Evolutionary conservation across 306 rosid genomes (phyloP).

Genomic region (Vachellia pachyceras): DNA sequence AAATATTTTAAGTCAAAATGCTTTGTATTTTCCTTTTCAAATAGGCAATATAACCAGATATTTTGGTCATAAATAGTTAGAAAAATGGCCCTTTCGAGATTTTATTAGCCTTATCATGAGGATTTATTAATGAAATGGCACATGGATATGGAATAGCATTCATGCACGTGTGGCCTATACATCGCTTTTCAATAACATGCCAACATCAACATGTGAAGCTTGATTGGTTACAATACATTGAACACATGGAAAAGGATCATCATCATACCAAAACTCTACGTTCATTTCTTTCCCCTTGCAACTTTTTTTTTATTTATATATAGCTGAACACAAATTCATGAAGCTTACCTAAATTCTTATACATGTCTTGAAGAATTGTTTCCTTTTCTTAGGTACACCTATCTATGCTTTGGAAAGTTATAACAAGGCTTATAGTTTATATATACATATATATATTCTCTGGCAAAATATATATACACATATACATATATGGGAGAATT

Average conservation of each 20-base stretch:
- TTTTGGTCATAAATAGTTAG: conserved; percentile 47
- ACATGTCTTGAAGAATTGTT: background rate
- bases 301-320: too few relatives aligned
- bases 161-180: conserved; percentile 56
- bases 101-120: conserved; percentile 31
- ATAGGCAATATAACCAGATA: conserved; percentile 48
- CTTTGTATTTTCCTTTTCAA: conserved; percentile 52
- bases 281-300: background rate
- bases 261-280: conserved; percentile 3
- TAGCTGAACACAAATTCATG: background rate
- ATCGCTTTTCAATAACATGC: conserved; percentile 40
- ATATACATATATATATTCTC: too few relatives aligned
- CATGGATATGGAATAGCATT: conserved; percentile 40
- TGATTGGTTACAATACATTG: background rate
- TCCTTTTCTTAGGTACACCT: background rate
- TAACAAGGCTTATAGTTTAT: background rate
- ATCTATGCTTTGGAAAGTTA: background rate
- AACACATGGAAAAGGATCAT: conserved; percentile 12
- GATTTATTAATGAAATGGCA: conserved; percentile 33
- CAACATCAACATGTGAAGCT: conserved; percentile 48
- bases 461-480: too few relatives aligned
- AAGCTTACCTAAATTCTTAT: background rate
- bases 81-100: conserved; percentile 51
- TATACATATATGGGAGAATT: too few relatives aligned
- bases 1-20: conserved; percentile 48